Percentiles rank a stretch among this genome's conserved stretches.
These are phyloP conservation scores for Botrytis deweyae DNA, from an alignment of 2,329 filamentous ascomycete genomes.

Conservation along the genomic window DNA sequence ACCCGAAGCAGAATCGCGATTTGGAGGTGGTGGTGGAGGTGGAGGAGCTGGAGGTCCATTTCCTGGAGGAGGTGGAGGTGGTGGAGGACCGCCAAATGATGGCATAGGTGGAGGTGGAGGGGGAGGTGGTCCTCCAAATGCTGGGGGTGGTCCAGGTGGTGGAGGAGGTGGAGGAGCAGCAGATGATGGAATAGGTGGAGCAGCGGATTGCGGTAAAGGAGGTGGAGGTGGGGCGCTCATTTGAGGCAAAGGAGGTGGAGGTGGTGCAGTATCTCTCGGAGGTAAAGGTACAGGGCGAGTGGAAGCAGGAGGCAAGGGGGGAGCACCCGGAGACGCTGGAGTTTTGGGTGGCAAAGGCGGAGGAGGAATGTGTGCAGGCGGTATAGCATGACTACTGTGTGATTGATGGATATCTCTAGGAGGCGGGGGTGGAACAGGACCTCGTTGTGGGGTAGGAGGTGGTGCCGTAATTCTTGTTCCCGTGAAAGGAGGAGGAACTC, in stretches of 20 bases:
- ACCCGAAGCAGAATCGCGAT: conserved; percentile 57
- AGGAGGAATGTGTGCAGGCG: conserved; percentile 38
- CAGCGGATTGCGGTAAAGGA: conserved; percentile 39
- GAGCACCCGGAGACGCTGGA: conserved; percentile 46
- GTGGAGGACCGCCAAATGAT: conserved; percentile 36
- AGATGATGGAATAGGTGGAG: conserved; percentile 42
- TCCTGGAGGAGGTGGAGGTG: conserved; percentile 39
- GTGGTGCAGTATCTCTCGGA: conserved; percentile 33
- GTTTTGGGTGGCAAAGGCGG: conserved; percentile 47
- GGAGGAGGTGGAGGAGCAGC: conserved; percentile 42
- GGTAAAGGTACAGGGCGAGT: conserved; percentile 46
- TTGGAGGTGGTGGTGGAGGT: conserved; percentile 52
- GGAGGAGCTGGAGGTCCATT: conserved; percentile 49
- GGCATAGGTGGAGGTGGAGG: conserved; percentile 46
- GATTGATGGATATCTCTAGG: conserved; percentile 50
- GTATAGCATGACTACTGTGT: conserved; percentile 44
- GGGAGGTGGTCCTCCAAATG: conserved; percentile 42
- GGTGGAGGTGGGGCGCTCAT: conserved; percentile 42
- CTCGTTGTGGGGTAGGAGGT: conserved; percentile 72
- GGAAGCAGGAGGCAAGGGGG: conserved; percentile 51
- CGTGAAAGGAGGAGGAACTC: conserved; percentile 76
- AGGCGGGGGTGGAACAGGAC: conserved; percentile 69
- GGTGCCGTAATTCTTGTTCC: conserved; percentile 65
- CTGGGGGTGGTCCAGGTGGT: conserved; percentile 38
- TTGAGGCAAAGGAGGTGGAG: conserved; percentile 41